Percentiles rank a stretch among this genome's conserved stretches.
These are phyloP conservation scores for Cercophora sp. DNA, from an alignment of 495 filamentous ascomycete species.

Conservation along the genomic window DNA sequence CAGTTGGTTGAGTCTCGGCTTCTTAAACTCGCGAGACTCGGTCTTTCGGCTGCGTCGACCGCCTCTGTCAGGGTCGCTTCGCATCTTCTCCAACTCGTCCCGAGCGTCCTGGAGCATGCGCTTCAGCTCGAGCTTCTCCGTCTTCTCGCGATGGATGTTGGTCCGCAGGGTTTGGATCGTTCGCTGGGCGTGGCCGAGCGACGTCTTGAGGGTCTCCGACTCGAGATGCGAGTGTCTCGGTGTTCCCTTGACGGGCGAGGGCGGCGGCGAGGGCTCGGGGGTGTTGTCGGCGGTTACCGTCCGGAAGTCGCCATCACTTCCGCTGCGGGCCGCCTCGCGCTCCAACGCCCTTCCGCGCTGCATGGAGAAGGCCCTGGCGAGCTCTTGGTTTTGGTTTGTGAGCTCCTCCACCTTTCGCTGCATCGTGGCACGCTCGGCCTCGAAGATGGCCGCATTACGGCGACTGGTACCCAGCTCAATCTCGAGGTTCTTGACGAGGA, in stretches of 20 bases:
- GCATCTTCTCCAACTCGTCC: constrained; percentile 81
- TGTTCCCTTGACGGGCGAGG: constrained; percentile 84
- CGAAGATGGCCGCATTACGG: constrained; percentile 66
- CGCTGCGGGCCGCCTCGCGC: constrained; percentile 52
- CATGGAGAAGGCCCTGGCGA: constrained; percentile 68
- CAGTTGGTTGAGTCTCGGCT: constrained; percentile 70
- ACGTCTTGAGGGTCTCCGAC: constrained; percentile 90
- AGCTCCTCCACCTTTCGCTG: constrained; percentile 84
- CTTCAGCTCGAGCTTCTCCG: constrained; percentile 92
- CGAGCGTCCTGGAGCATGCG: constrained; percentile 93
- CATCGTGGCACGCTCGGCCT: constrained; percentile 67
- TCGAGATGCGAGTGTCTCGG: constrained; percentile 87
- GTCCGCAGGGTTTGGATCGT: constrained; percentile 94
- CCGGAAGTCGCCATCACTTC: constrained; percentile 59
- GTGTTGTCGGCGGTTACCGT: constrained; percentile 65
- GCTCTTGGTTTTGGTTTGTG: constrained; percentile 79
- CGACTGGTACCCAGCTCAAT: constrained; percentile 76
- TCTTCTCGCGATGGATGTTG: constrained; percentile 95
- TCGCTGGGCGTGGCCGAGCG: constrained; percentile 86
- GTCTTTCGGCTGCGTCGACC: constrained; percentile 64
- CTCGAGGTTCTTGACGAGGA: constrained; percentile 76
- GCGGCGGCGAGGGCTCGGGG: constrained; percentile 84
- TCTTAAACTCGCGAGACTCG: constrained; percentile 69
- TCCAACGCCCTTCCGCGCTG: constrained; percentile 68
- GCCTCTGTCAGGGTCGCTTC: constrained; percentile 53